phyloP scores from a whole-genome alignment of 495 filamentous ascomycete genomes.

The Penicillium bovifimosum region DNA sequence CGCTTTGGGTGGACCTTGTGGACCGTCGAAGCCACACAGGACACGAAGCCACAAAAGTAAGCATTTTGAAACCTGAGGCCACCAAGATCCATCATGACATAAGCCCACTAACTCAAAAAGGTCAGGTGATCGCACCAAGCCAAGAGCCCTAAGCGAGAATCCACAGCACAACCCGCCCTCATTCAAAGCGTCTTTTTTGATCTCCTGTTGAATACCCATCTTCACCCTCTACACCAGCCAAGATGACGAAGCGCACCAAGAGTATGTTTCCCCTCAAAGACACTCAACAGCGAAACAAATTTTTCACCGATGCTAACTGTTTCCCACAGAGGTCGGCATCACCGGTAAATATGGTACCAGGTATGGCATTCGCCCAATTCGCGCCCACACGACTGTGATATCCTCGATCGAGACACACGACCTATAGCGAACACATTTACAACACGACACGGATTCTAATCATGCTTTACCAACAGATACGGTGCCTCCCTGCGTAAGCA shows the following conservation, averaged over 20 bases:
- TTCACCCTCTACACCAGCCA: constrained; percentile 48
- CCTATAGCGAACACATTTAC: constrained; percentile 9
- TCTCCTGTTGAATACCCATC: constrained; percentile 40
- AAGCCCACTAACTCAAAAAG: constrained; percentile 10
- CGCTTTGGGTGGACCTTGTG: constrained; percentile 1
- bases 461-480: constrained; percentile 56
- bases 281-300: background rate
- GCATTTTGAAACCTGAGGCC: constrained; percentile 3
- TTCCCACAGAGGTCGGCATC: constrained; percentile 70
- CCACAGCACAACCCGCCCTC: constrained; percentile 42
- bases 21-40: background rate
- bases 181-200: constrained; percentile 36
- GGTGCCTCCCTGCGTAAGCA: constrained; percentile 99
- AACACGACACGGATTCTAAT: constrained; percentile 27
- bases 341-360: constrained; percentile 67
- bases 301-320: constrained; percentile 29
- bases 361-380: constrained; percentile 40
- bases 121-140: constrained; percentile 25
- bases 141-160: constrained; percentile 43
- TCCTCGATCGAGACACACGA: constrained; percentile 13
- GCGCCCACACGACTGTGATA: constrained; percentile 22
- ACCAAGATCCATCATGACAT: constrained; percentile 5
- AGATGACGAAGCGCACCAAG: constrained; percentile 97
- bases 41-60: too few relatives aligned
- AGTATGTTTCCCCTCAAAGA: constrained; percentile 42